Base-by-base conservation (phyloP, 768 basidiomycete genomes). In the Postia placenta region DNA sequence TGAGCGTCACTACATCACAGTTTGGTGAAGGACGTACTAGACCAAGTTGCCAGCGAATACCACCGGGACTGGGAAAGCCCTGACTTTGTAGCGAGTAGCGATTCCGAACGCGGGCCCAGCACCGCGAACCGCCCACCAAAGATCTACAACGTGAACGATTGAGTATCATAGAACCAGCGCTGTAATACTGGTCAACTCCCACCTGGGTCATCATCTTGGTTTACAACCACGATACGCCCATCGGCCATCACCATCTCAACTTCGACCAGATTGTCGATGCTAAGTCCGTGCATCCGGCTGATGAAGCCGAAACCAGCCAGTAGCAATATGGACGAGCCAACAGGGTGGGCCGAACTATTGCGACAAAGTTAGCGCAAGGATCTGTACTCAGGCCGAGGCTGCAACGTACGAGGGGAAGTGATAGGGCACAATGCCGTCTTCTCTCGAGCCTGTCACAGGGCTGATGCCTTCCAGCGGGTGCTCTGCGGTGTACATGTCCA, bases 11-110 rank as follows among this genome's bases (percentile, higher is more conserved):
- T n/a, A n/a, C 28, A 56, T 56, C 28, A 58, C 25, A 23, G 23
- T 4, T 27, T n/a, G 5, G 47, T 36, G 15, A 41, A 1, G 23
- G 15, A 73, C 88, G 60, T 57, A 92, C 92, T 92, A 95, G 54
- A 96, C 84, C 37, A 95, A 73, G 62, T 92, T 95, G 2, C 93
- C 93, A 9, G 93, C 90, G 58, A 91, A 94, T 2, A 93, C 91
- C 5, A 90, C 82, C 7, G 92, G 91, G 9, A 95, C 80, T 1
- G 92, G 92, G 66, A 77, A 94, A 19, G 92, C 93, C 60, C 79
- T 85, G 5, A 85, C 88, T 59, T 89, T 88, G 68, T 92, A 94
- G n/a, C 92, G 80, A 12, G 87, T 93, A 17, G 81, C 87, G 44
- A 97, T 75, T 9, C 92, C 92, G 28, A 95, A 75, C 7, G 82